A percentile compares a stretch with the other conserved stretches of the same genome.
Evolutionary conservation across 208 protist species (phyloP).

Genomic region (Leishmania martiniquensis): DNA sequence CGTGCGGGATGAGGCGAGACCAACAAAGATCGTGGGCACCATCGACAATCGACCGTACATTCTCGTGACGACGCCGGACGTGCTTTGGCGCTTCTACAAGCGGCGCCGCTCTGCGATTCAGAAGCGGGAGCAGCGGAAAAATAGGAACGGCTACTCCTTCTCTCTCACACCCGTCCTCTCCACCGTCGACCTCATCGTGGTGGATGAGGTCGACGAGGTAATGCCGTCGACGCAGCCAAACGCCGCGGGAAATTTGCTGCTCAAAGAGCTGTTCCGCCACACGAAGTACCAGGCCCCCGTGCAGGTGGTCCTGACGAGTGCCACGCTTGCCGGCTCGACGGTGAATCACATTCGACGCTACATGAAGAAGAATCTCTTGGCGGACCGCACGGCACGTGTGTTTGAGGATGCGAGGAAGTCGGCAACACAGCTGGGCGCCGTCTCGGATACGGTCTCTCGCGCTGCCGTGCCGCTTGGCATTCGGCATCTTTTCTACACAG

Average conservation of each 20-base stretch:
- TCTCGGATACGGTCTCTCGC: constrained; percentile 50
- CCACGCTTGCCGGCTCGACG: constrained; percentile 81
- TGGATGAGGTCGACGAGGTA: constrained; percentile 90
- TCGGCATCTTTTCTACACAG: constrained; percentile 80
- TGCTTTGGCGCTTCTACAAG: constrained; percentile 76
- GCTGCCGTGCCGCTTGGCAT: constrained; percentile 70
- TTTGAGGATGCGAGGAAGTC: constrained; percentile 55
- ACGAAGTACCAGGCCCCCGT: constrained; percentile 88
- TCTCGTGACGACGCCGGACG: constrained; percentile 74
- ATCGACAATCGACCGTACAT: constrained; percentile 85
- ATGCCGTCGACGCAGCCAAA: constrained; percentile 64
- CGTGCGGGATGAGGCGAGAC: constrained; percentile 44
- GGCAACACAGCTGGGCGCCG: constrained; percentile 19
- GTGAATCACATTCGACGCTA: constrained; percentile 89
- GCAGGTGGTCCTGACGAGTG: constrained; percentile 89
- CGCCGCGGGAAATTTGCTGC: constrained; percentile 78
- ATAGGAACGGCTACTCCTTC: constrained; percentile 63
- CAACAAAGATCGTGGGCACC: constrained; percentile 37
- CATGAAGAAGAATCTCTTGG: constrained; percentile 89
- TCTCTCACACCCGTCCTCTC: constrained; percentile 73
- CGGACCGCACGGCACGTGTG: constrained; percentile 63
- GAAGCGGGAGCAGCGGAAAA: constrained; percentile 42
- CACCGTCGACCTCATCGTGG: constrained; percentile 76
- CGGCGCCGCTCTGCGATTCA: constrained; percentile 52
- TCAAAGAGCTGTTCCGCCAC: constrained; percentile 84